A percentile compares a stretch with the other conserved stretches of the same genome.
phyloP scores from a whole-genome alignment of 164 flowering plant species.

The Kingdonia uniflora region DNA sequence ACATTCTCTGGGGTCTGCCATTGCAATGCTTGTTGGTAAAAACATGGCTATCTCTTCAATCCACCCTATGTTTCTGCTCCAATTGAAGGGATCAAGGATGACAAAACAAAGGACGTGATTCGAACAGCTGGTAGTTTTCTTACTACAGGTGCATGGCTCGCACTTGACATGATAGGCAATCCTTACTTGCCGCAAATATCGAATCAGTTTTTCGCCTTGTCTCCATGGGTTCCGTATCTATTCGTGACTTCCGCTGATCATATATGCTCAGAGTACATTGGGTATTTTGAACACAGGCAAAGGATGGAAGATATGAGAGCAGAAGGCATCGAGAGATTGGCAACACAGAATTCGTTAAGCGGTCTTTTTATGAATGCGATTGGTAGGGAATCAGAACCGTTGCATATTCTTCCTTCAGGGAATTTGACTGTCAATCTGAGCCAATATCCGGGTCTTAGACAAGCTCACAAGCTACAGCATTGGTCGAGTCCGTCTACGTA shows the following conservation, averaged over 20 bases:
- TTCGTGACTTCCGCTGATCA: constrained; percentile 57
- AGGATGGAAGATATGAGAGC: constrained; percentile 67
- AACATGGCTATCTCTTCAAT: constrained; percentile 85
- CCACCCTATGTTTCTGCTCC: constrained; percentile 81
- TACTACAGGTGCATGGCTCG: constrained; percentile 73
- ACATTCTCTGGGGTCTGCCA: constrained; percentile 85
- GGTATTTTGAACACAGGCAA: constrained; percentile 62
- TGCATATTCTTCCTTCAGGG: constrained; percentile 69
- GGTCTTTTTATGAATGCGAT: constrained; percentile 39
- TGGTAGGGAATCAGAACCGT: constrained; percentile 39
- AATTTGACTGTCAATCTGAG: constrained; percentile 31
- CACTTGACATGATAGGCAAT: constrained; percentile 28
- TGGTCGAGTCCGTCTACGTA: constrained; percentile 53
- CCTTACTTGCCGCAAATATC: constrained; percentile 12
- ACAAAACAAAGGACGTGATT: constrained; percentile 51
- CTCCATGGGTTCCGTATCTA: constrained; percentile 51
- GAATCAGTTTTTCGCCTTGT: constrained; percentile 35
- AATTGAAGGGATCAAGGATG: constrained; percentile 52
- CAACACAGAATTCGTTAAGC: constrained; percentile 48
- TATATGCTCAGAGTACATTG: constrained; percentile 61
- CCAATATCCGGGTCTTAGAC: constrained; percentile 28
- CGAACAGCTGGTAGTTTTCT: constrained; percentile 54
- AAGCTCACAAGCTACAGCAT: constrained; percentile 68
- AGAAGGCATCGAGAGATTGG: constrained; percentile 41
- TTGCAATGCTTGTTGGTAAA: constrained; percentile 81